These are phyloP conservation scores for Lophiostoma macrostomum DNA, from an alignment of 495 filamentous ascomycete genomes.

Conservation along the genomic window DNA sequence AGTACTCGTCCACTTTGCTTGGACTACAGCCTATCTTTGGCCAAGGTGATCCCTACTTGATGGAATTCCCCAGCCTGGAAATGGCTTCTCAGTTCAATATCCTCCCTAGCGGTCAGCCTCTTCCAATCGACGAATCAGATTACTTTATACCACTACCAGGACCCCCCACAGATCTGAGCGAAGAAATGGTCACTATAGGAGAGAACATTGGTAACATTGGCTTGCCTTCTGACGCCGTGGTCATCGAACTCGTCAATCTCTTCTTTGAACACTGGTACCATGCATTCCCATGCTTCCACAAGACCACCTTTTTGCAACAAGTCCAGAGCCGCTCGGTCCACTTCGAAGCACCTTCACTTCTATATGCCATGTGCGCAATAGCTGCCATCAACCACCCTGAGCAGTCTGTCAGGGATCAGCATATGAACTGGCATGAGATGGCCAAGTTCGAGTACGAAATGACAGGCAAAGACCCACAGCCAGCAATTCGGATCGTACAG, in stretches of 20 bases:
- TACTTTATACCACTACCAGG: not conserved
- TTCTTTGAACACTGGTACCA: constrained; percentile 19
- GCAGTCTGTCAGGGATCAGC: constrained; percentile 1
- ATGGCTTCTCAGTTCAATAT: not conserved
- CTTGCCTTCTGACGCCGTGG: constrained; percentile 9
- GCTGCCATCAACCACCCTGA: constrained; percentile 13
- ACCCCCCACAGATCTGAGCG: not conserved
- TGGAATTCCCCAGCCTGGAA: constrained; percentile 3
- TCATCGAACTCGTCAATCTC: constrained; percentile 19
- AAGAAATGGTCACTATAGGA: no score
- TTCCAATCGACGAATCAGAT: constrained; percentile 1
- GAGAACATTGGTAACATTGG: not conserved
- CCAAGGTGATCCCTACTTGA: not conserved
- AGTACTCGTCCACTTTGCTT: not conserved
- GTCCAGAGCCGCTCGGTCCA: constrained; percentile 12
- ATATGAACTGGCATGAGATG: constrained; percentile 17
- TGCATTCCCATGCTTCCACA: constrained; percentile 23
- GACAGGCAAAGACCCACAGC: constrained; percentile 9
- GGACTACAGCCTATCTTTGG: not conserved
- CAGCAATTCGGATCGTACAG: constrained; percentile 18
- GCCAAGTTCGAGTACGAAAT: constrained; percentile 24
- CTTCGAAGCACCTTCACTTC: constrained; percentile 6
- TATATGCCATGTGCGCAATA: constrained; percentile 21
- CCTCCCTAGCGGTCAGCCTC: not conserved
- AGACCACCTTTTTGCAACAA: constrained; percentile 4